Evolutionary conservation across 371 early-diverging fungal species (phyloP).

Genomic region (Mucor racemosus): DNA sequence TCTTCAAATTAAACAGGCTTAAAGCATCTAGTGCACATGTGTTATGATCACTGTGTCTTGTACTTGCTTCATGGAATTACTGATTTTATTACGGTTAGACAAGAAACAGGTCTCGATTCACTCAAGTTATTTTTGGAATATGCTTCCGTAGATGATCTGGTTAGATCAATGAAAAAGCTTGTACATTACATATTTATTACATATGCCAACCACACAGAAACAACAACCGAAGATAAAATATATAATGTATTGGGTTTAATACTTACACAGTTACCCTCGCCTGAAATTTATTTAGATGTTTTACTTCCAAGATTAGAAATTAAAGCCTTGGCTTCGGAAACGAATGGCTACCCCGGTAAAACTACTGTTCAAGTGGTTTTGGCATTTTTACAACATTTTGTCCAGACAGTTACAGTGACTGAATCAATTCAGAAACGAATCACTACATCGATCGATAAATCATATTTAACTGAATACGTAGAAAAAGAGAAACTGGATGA

Average conservation of each 20-base stretch:
- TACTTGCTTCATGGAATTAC: conserved; percentile 24
- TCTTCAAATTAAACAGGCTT: conserved; percentile 16
- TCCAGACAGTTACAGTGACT: not conserved
- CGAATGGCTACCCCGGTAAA: conserved; percentile 6
- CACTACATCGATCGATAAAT: not conserved
- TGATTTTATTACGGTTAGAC: conserved; percentile 28
- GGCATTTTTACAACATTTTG: conserved; percentile 11
- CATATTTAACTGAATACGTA: conserved; percentile 14
- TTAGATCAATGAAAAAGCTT: conserved; percentile 19
- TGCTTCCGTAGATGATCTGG: conserved; percentile 21
- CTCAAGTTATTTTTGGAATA: conserved; percentile 24
- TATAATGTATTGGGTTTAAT: conserved; percentile 5
- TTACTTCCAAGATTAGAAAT: conserved; percentile 14
- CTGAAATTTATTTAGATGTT: conserved; percentile 27
- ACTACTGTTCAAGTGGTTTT: conserved; percentile 3
- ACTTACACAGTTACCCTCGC: conserved; percentile 2
- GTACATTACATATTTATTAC: not conserved
- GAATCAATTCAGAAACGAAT: not conserved
- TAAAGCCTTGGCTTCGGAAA: conserved; percentile 14
- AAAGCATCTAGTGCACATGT: conserved; percentile 38
- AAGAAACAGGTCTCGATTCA: conserved; percentile 21
- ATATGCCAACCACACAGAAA: conserved; percentile 5
- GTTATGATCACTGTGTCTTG: conserved; percentile 25
- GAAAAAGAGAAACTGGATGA: not conserved
- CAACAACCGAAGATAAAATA: not conserved